Base-by-base conservation (phyloP, 2,329 filamentous ascomycete genomes). In the Dactylonectria macrodidyma region DNA sequence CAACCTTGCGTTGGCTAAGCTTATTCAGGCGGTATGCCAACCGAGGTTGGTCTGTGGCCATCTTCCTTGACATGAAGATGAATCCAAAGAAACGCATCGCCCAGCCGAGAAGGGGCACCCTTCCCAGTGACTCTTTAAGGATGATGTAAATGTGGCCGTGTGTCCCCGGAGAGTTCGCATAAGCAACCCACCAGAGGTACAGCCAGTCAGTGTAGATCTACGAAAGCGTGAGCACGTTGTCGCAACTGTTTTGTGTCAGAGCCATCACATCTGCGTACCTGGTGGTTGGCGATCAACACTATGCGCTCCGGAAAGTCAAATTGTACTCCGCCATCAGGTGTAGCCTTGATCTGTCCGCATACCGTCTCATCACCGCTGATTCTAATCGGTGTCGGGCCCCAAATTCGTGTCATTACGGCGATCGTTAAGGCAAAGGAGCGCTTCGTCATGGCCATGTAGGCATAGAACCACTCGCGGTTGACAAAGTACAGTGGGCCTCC, bases 171-270 rank as follows among this genome's bases (percentile, higher is more conserved):
- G 75, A 80, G 76, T 91, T 91, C 30, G 93, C 94, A 76, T 97
- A 97, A n/a, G 91, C 93, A 30, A 94, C 91, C 94, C 94, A 97
- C 94, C 94, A 97, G 8, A 97, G 88, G 78, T 97, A 97, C 9
- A 97, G 82, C 94, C 94, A 97, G 81, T 97, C 94, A 9, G 94
- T 95, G 78, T 97, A 97, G 59, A 97, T 91, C 88, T 88, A 72
- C 26, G 30, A 14, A 1, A 51, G 38, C 9, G 38, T 59, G n/a
- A 69, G 70, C 75, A 59, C 70, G 72, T 77, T 67, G 78, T 77
- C 55, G 62, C 59, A 44, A 14, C 41, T n/a, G 2, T 8, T 8
- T 33, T 34, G 4, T 24, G 60, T 19, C 63, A 38, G 11, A 51
- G n/a, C 36, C 4, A 19, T 9, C 3, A 22, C 5, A 12, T 5